A percentile compares a stretch with the other conserved stretches of the same genome.
Conservation (phyloP, 805 yeast genomes). For the Wickerhamiella galacta region DNA sequence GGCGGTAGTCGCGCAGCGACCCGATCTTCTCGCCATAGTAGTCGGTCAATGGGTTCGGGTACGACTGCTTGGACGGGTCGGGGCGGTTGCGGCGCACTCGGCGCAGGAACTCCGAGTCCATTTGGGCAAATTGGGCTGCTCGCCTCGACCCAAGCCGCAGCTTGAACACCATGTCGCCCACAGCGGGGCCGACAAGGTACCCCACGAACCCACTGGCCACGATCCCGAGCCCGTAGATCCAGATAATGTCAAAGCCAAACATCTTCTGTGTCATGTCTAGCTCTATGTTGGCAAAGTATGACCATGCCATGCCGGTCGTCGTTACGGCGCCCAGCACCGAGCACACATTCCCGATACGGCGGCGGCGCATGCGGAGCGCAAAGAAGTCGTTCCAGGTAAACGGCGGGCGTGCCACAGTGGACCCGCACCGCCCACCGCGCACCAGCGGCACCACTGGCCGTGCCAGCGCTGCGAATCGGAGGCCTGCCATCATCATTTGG, state of each 20-base stretch:
- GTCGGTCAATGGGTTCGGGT: conserved; percentile 90
- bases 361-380: conserved; percentile 54
- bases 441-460: not conserved
- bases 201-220: conserved; percentile 61
- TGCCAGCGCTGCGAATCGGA: not conserved
- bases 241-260: conserved; percentile 78
- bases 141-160: conserved; percentile 13
- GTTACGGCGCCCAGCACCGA: conserved; percentile 50
- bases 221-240: conserved; percentile 61
- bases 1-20: conserved; percentile 70
- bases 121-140: conserved; percentile 22
- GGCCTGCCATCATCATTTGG: not conserved
- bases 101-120: conserved; percentile 58
- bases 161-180: conserved; percentile 55
- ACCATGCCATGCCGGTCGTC: conserved; percentile 57
- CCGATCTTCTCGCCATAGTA: conserved; percentile 94
- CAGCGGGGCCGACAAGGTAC: conserved; percentile 62
- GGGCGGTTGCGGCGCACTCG: conserved; percentile 69
- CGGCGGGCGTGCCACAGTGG: not conserved
- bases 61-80: conserved; percentile 79
- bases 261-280: conserved; percentile 76
- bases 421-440: not conserved
- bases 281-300: conserved; percentile 60
- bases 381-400: conserved; percentile 66
- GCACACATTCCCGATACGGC: conserved; percentile 48